Evolutionary conservation across 805 yeast genomes (phyloP), one percentile per base, ranked within the genome.

Genomic region (Pichia insulana): DNA sequence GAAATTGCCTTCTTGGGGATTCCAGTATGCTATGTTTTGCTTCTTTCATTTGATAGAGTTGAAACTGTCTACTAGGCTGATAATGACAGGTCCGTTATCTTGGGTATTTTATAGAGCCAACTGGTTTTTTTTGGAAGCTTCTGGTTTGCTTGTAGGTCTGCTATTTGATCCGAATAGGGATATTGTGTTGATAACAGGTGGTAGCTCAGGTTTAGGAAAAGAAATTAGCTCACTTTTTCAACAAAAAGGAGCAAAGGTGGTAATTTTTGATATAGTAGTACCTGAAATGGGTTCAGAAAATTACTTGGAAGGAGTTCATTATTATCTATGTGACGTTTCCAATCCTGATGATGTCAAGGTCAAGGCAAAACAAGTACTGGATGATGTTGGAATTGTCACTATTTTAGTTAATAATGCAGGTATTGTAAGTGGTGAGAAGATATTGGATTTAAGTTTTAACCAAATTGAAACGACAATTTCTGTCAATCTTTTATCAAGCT

Each of bases 391-490:
- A 0, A 51, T 51, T 0, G 80, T 84, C 1, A 73, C 88, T 0
- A 68, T 88, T 2, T 62, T 90, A 13, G 71, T 90, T 39, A 89
- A 89, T 59, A 89, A 90, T 58, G 97, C 97, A 0, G 97, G 86
- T 0, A 71, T 87, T 11, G 69, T 80, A 30, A 63, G 64, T 11
- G 85, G 86, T 0, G 73, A 74, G 46, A 56, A 76, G 1, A 54
- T 88, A 3, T 50, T 76, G 5, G 78, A 81, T 5, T 58, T 78
- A 40, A 52, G 71, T 1, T 70, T 69, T 43, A 73, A 67, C 0
- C 86, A 81, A 38, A 74, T 90, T 46, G 79, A 80, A 45, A 64
- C 63, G 28, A 73, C 79, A 2, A 63, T 89, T 28, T 70, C 74
- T 20, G 79, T 86, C 26, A 89, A 90, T 50, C 69, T 86, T 34